Evolutionary conservation across 2,329 filamentous ascomycete genomes (phyloP).

Genomic region (Trichoderma arundinaceum): DNA sequence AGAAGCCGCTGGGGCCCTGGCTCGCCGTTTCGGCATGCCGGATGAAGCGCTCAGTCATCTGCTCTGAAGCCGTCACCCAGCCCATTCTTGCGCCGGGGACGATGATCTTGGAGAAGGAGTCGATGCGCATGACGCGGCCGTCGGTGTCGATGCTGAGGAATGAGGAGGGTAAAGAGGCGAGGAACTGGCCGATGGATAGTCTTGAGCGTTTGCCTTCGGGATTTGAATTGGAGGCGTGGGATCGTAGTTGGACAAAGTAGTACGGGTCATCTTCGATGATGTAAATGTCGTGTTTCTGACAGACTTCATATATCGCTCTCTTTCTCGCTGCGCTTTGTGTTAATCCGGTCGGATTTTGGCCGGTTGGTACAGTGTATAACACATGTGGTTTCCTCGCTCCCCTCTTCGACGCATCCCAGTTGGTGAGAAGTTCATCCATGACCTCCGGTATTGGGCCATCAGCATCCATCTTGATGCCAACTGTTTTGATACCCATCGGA

Average conservation of each 20-base stretch:
- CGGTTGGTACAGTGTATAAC: slow-evolving; percentile 67
- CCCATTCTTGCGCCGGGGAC: slow-evolving; percentile 81
- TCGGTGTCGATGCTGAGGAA: slow-evolving; percentile 82
- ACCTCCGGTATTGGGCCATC: slow-evolving; percentile 67
- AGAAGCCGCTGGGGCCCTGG: slow-evolving; percentile 86
- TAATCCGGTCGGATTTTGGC: slow-evolving; percentile 83
- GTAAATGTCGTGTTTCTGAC: slow-evolving; percentile 76
- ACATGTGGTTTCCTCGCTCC: slow-evolving; percentile 52
- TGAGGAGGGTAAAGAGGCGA: slow-evolving; percentile 67
- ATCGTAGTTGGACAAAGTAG: slow-evolving; percentile 85
- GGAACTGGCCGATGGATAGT: slow-evolving; percentile 70
- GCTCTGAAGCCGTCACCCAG: slow-evolving; percentile 87
- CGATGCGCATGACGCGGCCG: slow-evolving; percentile 86
- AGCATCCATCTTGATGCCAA: slow-evolving; percentile 68
- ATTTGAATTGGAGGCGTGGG: slow-evolving; percentile 39
- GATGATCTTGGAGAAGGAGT: slow-evolving; percentile 92
- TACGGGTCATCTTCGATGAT: slow-evolving; percentile 89
- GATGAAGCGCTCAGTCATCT: slow-evolving; percentile 81
- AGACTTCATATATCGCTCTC: slow-evolving; percentile 72
- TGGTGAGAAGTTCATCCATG: slow-evolving; percentile 66
- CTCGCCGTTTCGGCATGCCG: slow-evolving; percentile 82
- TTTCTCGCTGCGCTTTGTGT: slow-evolving; percentile 71
- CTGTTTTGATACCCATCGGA: slow-evolving; percentile 42
- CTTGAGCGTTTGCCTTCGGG: slow-evolving; percentile 60
- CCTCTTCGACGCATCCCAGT: slow-evolving; percentile 60